phyloP scores from a whole-genome alignment of 805 yeast species.

The Cyberlindnera mississippiensis region DNA sequence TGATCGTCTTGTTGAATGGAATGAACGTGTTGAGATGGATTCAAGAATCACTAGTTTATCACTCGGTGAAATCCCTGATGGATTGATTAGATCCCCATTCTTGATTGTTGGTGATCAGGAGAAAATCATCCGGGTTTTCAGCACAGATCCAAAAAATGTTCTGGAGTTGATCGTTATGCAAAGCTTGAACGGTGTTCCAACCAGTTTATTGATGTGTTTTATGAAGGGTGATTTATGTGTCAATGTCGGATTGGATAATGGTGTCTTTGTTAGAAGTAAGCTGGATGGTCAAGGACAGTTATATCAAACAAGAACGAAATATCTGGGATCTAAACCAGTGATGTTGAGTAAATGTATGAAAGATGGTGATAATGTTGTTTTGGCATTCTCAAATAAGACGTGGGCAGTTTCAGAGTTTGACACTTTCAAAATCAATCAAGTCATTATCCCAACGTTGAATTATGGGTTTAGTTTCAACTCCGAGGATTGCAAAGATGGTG shows the following conservation, averaged over 20 bases:
- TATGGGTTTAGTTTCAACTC: slow-evolving; percentile 54
- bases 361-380: slow-evolving; percentile 22
- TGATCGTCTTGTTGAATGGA: slow-evolving; percentile 68
- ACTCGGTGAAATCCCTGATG: slow-evolving; percentile 45
- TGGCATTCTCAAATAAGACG: slow-evolving; percentile 31
- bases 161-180: slow-evolving; percentile 63
- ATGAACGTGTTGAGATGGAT: slow-evolving; percentile 52
- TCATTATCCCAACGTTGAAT: slow-evolving; percentile 31
- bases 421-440: slow-evolving; percentile 27
- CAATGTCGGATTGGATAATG: slow-evolving; percentile 82
- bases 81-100: slow-evolving; percentile 46
- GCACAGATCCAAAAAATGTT: slow-evolving; percentile 55
- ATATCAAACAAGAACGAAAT: slow-evolving; percentile 61
- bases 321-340: slow-evolving; percentile 69
- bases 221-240: slow-evolving; percentile 33
- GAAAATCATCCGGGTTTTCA: slow-evolving; percentile 61
- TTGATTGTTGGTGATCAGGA: slow-evolving; percentile 73
- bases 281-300: slow-evolving; percentile 63
- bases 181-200: slow-evolving; percentile 50
- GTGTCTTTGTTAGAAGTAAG: slow-evolving; percentile 65
- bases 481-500: slow-evolving; percentile 58
- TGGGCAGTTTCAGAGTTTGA: slow-evolving; percentile 31
- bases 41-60: slow-evolving; percentile 45
- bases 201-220: slow-evolving; percentile 32
- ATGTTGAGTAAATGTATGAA: slow-evolving; percentile 29